Base-by-base conservation (phyloP, 768 basidiomycete genomes). In the Exsudoporus frostii region DNA sequence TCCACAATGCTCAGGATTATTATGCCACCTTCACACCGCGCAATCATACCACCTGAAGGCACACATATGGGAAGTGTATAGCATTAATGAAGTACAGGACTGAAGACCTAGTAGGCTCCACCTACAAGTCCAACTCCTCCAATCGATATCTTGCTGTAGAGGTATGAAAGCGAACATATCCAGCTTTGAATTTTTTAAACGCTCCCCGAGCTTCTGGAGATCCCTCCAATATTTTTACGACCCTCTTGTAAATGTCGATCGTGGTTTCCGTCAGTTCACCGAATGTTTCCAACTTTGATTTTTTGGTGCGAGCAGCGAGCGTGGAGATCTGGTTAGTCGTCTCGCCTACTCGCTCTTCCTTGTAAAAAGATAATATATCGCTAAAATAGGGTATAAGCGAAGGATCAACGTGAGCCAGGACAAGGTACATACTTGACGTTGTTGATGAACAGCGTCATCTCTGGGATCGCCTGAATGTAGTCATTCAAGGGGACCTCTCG, bases 341-440 rank as follows among this genome's bases (percentile, higher is more conserved):
- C 49, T 76, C 76, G 5, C 66, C 69, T 0, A 48, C 63, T 1
- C 64, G 46, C 44, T 76, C 75, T 64, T 76, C 76, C 50, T 76
- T 68, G 52, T 76, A 71, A 51, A 76, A 76, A 0, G 70, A 75
- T 3, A 74, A 56, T 27, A 76, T 57, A 34, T 77, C 74, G 50
- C 74, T 76, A 19, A 36, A 62, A 29, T 13, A 29, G 3, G 17
- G 20, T 3, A 17, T 48, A 9, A 41, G n/a, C 19, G 22, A 24
- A 6, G 3, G 7, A 29, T n/a, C 22, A 10, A 42, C n/a, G 5
- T 14, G 24, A 27, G 30, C 32, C 11, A 40, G 3, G 7, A 19
- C 11, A 30, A 19, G 25, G 11, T 11, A 66, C 72, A 53, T 24
- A 76, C 76, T 77, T 77, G 47, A 54, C 63, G 22, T 69, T 68